Percentiles rank a stretch among this genome's conserved stretches.
Evolutionary conservation across 352 stramenopile species (phyloP).

Genomic region (Phytopythium mirpurense): DNA sequence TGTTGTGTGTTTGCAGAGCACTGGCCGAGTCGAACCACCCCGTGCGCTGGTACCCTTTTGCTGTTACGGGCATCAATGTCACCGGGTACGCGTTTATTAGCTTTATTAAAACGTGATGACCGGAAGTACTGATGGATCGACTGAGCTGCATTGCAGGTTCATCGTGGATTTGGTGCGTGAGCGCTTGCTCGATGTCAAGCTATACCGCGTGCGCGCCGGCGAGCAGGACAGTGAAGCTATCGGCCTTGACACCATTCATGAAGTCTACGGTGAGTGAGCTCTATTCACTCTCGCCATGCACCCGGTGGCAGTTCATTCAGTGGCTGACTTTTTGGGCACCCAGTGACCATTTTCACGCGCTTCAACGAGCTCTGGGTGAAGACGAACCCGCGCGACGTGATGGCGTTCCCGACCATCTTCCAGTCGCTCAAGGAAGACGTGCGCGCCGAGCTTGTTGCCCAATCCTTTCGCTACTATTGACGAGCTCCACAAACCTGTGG

Average conservation of each 20-base stretch:
- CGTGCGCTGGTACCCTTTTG: constrained; percentile 83
- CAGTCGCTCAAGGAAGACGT: constrained; percentile 72
- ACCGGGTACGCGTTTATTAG: constrained; percentile 30
- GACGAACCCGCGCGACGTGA: constrained; percentile 76
- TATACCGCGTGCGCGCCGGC: constrained; percentile 39
- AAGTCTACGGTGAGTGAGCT: constrained; percentile 64
- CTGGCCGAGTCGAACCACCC: constrained; percentile 81
- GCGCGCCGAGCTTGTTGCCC: constrained; percentile 40
- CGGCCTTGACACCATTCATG: constrained; percentile 52
- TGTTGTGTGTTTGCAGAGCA: constrained; percentile 34
- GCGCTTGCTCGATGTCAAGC: constrained; percentile 65
- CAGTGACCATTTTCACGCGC: constrained; percentile 71
- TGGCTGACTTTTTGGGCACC: too few species aligned
- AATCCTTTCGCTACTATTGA: constrained; percentile 64
- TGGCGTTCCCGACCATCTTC: constrained; percentile 84
- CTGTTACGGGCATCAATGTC: constrained; percentile 85
- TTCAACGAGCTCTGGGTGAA: constrained; percentile 85
- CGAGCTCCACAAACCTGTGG: too few species aligned
- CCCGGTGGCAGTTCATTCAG: too few species aligned
- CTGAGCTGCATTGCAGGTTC: constrained; percentile 29
- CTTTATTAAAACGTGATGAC: neutral
- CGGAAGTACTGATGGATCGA: neutral
- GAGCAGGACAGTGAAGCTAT: constrained; percentile 25
- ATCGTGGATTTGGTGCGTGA: constrained; percentile 70
- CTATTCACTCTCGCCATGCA: neutral